Conservation (phyloP, 1,139 yeast species). For the Yamadazyma jaroonii region DNA sequence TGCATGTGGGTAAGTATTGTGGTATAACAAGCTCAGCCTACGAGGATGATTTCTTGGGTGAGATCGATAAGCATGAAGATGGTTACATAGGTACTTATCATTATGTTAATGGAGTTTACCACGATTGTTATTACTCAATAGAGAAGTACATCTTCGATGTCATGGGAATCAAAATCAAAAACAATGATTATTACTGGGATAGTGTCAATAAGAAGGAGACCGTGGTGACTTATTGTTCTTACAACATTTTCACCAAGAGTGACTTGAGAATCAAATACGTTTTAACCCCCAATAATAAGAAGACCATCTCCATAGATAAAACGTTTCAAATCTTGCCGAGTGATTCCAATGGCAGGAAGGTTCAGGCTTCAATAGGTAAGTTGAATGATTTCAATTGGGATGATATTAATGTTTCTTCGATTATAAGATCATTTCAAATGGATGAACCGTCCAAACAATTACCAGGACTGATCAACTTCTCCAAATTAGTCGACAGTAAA, state of each 20-base stretch:
- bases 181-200: conserved; percentile 18
- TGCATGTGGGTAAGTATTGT: conserved; percentile 39
- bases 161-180: conserved; percentile 25
- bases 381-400: conserved; percentile 23
- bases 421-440: conserved; percentile 31
- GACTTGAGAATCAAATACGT: conserved; percentile 44
- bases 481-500: conserved; percentile 20
- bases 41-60: conserved; percentile 26
- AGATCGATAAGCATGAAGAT: conserved; percentile 27
- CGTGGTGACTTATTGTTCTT: conserved; percentile 48
- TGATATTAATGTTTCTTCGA: conserved; percentile 34
- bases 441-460: conserved; percentile 35
- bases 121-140: conserved; percentile 21
- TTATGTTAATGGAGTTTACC: conserved; percentile 34
- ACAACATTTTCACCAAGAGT: conserved; percentile 46
- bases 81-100: conserved; percentile 44
- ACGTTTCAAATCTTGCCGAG: conserved; percentile 28
- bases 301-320: conserved; percentile 25
- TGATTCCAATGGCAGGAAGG: conserved; percentile 17
- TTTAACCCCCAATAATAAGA: conserved; percentile 18
- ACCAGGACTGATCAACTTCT: conserved; percentile 33
- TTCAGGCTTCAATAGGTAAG: conserved; percentile 12
- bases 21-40: conserved; percentile 32
- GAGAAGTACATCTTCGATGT: conserved; percentile 28
- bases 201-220: conserved; percentile 23